Evolutionary conservation across 2,329 filamentous ascomycete genomes (phyloP), one percentile per base, ranked within the genome.

Genomic region (Diplodia sapinea): DNA sequence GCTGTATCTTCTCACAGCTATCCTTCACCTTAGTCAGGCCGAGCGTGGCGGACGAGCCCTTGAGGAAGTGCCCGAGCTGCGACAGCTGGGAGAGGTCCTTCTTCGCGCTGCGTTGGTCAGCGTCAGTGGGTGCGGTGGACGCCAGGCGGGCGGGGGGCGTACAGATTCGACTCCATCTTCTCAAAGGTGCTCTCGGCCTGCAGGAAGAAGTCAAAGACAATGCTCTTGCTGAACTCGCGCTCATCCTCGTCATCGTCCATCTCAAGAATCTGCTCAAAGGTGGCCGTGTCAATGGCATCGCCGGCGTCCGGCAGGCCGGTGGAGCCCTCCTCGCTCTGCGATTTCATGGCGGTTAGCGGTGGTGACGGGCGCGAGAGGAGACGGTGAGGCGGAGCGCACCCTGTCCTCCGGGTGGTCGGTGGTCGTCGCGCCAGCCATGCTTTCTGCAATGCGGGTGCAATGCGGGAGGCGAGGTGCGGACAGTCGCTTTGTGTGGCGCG

Each of bases 181-280:
- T 81, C 81, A 79, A 98, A 97, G 0, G 94, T 98, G 72, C 87
- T 86, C 72, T 93, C 87, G 47, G 93, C 94, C 82, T 99, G 95
- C 20, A 93, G 89, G 73, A 98, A 96, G 83, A 97, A 99, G 70
- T 93, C 92, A 76, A 88, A 90, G 59, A 98, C 94, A 72, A 99
- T 94, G 69, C 91, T 90, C 74, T 85, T 87, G 81, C 91, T 96
- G 84, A 98, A 98, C 59, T 97, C 93, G 73, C 89, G 86, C 71
- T 94, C 91, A 12, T 89, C 87, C 72, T 92, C 90, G 71, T 92
- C 91, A 71, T 98, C 95, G 79, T 99, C 95, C 94, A 99, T 97
- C 80, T 98, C 95, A 70, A 98, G 87, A 78, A 99, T 98, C 83
- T 98, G 95, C 74, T 90, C 89, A 75, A 99, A 99, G 67, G 93